Base-by-base conservation (phyloP, 805 yeast species). In the Kodamaea neixiangensis region DNA sequence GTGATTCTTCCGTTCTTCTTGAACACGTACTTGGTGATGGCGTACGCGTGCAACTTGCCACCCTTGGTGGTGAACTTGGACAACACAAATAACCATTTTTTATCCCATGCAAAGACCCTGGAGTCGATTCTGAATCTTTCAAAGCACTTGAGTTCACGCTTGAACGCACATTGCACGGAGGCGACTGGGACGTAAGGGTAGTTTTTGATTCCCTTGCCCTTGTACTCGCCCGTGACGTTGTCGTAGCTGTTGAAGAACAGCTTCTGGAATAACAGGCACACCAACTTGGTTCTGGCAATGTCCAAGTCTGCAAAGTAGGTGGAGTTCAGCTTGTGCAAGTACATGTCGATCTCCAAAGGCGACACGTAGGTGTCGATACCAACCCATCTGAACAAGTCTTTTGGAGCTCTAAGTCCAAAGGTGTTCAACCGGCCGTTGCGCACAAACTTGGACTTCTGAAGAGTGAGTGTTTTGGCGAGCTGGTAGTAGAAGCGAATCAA, bases 291-390 rank as follows among this genome's bases (percentile, higher is more conserved):
- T 63, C 97, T 81, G 2, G 89, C 83, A 54, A 90, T 75, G 63
- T 92, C 97, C 63, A 89, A 72, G 57, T 92, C 97, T 15, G 76
- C 70, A 61, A 87, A 86, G 68, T 92, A 93, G 1, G 96, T 87
- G 5, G 93, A 83, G 65, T 93, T 93, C 50, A 87, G 82, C 71
- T 92, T 93, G 73, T 92, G 98, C 44, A 90, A 60, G 62, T 89
- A 89, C 72, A 88, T 80, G 67, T 92, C 97, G 62, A 89, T 83
- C 63, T 92, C 97, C 61, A 87, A 68, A 6, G 87, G 82, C 1
- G 93, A 85, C 22, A 87, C 87, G 53, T 80, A 81, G 0, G 91
- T 79, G 18, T 65, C 56, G 55, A 72, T 72, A 11, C 64, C 58
- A 0, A 73, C 62, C 41, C 78, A 72, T 10, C 73, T 70, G 63